Conservation (phyloP, 306 rosid genomes). For the Mimosa bimucronata region DNA sequence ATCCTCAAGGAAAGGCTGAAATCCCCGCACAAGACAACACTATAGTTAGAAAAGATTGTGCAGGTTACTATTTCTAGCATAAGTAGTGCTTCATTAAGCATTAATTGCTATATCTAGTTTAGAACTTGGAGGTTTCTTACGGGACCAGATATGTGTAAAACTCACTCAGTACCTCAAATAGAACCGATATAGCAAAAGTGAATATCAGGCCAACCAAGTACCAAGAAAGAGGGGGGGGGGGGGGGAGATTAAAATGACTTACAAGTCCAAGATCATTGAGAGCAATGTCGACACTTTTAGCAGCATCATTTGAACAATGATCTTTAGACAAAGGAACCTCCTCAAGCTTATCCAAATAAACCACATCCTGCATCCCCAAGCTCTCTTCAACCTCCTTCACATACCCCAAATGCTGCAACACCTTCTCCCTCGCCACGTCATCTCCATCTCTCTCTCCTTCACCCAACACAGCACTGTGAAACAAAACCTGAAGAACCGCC, state of each 20-base stretch:
- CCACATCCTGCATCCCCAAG: constrained; percentile 44
- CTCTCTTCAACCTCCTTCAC: constrained; percentile 39
- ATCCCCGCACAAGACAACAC: no score
- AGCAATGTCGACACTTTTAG: constrained; percentile 37
- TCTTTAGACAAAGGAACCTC: constrained; percentile 49
- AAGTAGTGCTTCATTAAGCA: not conserved
- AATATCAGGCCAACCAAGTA: no score
- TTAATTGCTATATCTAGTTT: not conserved
- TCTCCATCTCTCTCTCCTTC: constrained; percentile 20
- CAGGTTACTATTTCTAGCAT: not conserved
- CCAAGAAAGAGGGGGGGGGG: no score
- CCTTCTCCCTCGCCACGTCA: constrained; percentile 42
- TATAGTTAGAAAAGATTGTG: no score
- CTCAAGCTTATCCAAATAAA: constrained; percentile 44
- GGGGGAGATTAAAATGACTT: constrained; percentile 9
- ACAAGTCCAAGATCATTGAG: constrained; percentile 80
- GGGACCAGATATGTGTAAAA: not conserved
- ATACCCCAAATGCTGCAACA: constrained; percentile 57
- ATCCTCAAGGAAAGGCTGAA: no score
- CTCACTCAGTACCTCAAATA: not conserved
- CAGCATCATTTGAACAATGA: constrained; percentile 18
- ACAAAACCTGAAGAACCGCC: constrained; percentile 74
- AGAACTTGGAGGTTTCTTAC: not conserved
- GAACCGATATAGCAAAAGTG: not conserved
- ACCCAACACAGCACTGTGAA: constrained; percentile 54